A percentile compares a stretch with the other conserved stretches of the same genome.
phyloP scores from a whole-genome alignment of 768 basidiomycete species.

The Calocera cornea region DNA sequence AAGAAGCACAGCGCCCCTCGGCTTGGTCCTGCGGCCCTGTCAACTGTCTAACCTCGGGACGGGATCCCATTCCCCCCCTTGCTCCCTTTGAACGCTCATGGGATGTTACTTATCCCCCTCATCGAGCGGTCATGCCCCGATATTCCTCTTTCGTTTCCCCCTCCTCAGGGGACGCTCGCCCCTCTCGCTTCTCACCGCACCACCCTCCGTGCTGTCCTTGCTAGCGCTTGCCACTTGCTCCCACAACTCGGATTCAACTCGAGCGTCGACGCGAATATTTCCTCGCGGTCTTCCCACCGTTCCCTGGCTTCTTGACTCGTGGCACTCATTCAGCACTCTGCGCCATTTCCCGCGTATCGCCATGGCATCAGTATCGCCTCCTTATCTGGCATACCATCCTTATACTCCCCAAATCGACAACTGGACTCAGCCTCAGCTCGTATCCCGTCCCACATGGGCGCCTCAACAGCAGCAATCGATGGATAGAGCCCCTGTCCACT shows the following conservation, averaged over 20 bases:
- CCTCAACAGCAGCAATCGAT: neutral
- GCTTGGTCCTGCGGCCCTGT: neutral
- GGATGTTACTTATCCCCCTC: neutral
- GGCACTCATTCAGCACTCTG: neutral
- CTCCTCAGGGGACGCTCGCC: neutral
- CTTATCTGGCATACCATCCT: neutral
- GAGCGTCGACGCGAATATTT: neutral
- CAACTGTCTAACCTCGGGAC: neutral
- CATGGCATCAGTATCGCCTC: neutral
- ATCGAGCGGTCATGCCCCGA: neutral
- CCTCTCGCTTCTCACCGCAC: neutral
- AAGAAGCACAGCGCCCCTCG: neutral
- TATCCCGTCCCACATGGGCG: neutral
- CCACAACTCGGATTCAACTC: neutral
- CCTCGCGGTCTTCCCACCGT: neutral
- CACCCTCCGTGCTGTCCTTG: neutral
- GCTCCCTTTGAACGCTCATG: slow-evolving; percentile 1
- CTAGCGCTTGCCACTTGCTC: neutral
- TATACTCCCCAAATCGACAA: neutral
- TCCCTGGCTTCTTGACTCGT: neutral
- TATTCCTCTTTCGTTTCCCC: neutral
- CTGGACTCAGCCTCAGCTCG: neutral
- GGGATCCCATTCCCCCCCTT: neutral
- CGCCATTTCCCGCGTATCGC: neutral
- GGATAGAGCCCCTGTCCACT: neutral